phyloP scores from a whole-genome alignment of 2,329 filamentous ascomycete species.

The Fusarium pseudocircinatum region DNA sequence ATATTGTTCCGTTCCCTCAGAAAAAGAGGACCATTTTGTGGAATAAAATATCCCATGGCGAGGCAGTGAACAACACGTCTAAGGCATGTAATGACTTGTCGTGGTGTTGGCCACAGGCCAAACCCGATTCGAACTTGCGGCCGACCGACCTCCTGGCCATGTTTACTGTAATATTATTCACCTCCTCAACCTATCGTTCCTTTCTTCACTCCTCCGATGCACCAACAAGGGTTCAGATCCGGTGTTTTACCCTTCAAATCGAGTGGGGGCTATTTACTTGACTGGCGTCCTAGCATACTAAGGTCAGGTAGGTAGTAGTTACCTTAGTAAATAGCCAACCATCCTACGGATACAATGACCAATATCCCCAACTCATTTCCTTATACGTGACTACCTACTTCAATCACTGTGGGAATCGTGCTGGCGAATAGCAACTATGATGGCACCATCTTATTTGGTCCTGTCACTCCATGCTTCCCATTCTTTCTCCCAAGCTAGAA shows the following conservation, averaged over 20 bases:
- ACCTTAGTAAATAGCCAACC: neutral
- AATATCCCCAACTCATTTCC: neutral
- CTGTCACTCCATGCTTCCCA: slow-evolving; percentile 5
- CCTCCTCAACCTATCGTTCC: neutral
- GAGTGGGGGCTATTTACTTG: slow-evolving; percentile 2
- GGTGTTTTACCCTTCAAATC: neutral
- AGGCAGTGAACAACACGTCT: slow-evolving; percentile 2
- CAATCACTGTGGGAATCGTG: neutral
- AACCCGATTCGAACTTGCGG: slow-evolving; percentile 3
- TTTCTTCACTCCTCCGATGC: neutral
- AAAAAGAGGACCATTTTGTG: neutral
- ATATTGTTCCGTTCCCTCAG: neutral
- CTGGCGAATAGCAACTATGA: neutral
- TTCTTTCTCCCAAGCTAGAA: neutral
- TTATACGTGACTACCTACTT: neutral
- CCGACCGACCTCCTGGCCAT: slow-evolving; percentile 4
- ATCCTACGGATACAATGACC: neutral
- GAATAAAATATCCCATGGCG: slow-evolving; percentile 1
- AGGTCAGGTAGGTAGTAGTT: neutral
- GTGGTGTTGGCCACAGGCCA: slow-evolving; percentile 6
- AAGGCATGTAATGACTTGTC: slow-evolving; percentile 1
- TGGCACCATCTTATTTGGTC: neutral
- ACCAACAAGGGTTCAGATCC: neutral
- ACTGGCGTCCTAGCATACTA: neutral
- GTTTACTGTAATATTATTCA: neutral